phyloP scores from a whole-genome alignment of 2,329 filamentous ascomycete genomes.

The Hymenoscyphus occultus region DNA sequence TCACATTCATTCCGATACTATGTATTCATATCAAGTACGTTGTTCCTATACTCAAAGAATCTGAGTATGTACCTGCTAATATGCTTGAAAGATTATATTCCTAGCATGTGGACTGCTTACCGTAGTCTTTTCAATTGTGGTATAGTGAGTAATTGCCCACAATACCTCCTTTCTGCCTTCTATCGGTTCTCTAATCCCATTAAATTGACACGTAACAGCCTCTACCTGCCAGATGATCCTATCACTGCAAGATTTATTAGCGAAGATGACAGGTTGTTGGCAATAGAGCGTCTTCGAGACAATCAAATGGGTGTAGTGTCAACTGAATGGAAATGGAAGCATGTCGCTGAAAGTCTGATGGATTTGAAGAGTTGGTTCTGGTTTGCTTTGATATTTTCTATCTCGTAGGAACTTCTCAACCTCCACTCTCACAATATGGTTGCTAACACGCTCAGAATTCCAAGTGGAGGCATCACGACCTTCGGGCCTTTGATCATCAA shows the following conservation, averaged over 20 bases:
- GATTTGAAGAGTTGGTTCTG: conserved; percentile 41
- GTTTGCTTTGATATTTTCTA: conserved; percentile 32
- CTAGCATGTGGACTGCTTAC: conserved; percentile 52
- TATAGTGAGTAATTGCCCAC: conserved; percentile 33
- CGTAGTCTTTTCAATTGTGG: conserved; percentile 44
- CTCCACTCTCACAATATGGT: conserved; percentile 48
- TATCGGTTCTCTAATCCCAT: background rate
- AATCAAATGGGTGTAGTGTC: conserved; percentile 55
- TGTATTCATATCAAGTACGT: conserved; percentile 37
- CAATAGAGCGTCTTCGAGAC: conserved; percentile 51
- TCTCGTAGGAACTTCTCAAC: conserved; percentile 22
- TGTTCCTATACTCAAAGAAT: background rate
- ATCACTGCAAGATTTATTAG: conserved; percentile 44
- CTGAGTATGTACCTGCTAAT: background rate
- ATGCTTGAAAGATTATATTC: conserved; percentile 45
- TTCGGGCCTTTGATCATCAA: conserved; percentile 63
- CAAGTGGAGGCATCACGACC: conserved; percentile 59
- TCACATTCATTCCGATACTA: conserved; percentile 48
- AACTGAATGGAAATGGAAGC: conserved; percentile 49
- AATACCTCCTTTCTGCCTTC: background rate
- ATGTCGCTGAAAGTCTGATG: conserved; percentile 40
- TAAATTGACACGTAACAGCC: conserved; percentile 22
- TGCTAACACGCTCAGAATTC: conserved; percentile 45
- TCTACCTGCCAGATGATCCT: conserved; percentile 29
- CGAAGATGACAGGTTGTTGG: conserved; percentile 50